phyloP scores from a whole-genome alignment of 352 stramenopile species.

The Pythium grandisporangium region DNA sequence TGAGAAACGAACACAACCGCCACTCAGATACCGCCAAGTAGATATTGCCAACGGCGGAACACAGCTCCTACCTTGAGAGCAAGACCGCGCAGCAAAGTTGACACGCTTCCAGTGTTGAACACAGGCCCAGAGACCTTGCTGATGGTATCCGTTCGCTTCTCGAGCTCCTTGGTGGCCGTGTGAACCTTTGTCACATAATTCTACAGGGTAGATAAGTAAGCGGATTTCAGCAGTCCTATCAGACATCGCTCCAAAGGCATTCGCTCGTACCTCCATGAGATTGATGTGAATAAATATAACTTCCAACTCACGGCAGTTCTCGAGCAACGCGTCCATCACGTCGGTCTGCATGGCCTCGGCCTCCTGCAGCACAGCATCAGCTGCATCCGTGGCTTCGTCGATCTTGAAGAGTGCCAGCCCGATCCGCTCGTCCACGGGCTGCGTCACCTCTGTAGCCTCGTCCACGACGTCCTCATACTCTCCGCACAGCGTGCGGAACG shows the following conservation, averaged over 20 bases:
- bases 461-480: conserved; percentile 71
- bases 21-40: background rate
- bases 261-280: conserved; percentile 57
- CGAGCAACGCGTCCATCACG: conserved; percentile 43
- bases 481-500: conserved; percentile 44
- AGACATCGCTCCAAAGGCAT: too few relatives aligned
- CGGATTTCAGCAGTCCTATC: too few relatives aligned
- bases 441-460: conserved; percentile 38
- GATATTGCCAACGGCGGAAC: conserved; percentile 1
- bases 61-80: conserved; percentile 31
- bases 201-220: too few relatives aligned
- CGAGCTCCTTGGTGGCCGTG: conserved; percentile 47
- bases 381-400: conserved; percentile 48
- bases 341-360: conserved; percentile 32
- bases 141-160: conserved; percentile 50
- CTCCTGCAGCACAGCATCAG: conserved; percentile 42
- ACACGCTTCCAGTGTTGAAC: conserved; percentile 46
- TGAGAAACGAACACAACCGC: conserved; percentile 2
- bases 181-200: conserved; percentile 48
- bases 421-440: conserved; percentile 59
- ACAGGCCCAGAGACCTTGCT: conserved; percentile 37
- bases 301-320: conserved; percentile 67
- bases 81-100: conserved; percentile 55
- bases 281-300: conserved; percentile 71
- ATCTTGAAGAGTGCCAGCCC: conserved; percentile 77